Percentiles rank a stretch among this genome's conserved stretches.
Evolutionary conservation across 2,329 filamentous ascomycete species (phyloP).

Genomic region (Whalleya microplaca): DNA sequence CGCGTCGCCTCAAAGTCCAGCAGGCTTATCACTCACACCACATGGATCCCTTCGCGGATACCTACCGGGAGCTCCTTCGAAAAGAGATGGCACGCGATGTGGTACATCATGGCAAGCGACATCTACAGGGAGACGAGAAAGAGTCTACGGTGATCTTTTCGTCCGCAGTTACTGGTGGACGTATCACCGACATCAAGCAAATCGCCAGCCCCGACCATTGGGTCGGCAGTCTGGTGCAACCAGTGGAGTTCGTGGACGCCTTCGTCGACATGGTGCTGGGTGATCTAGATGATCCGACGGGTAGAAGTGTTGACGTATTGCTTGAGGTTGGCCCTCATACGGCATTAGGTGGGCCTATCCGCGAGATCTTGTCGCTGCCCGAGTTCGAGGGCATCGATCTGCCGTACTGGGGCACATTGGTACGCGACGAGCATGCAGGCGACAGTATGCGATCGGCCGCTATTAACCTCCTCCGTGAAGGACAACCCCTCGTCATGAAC

Average conservation of each 20-base stretch:
- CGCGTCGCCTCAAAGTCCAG: constrained; percentile 16
- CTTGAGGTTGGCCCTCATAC: constrained; percentile 41
- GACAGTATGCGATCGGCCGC: constrained; percentile 9
- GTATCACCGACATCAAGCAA: background rate
- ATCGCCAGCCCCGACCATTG: constrained; percentile 22
- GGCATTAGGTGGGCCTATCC: constrained; percentile 39
- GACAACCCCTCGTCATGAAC: constrained; percentile 7
- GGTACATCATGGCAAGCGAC: no score
- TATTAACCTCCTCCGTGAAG: constrained; percentile 6
- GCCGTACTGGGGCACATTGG: constrained; percentile 16
- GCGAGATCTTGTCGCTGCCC: constrained; percentile 18
- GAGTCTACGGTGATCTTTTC: constrained; percentile 1
- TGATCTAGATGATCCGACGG: background rate
- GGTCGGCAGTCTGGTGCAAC: constrained; percentile 29
- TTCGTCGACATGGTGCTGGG: constrained; percentile 22
- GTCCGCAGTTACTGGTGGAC: constrained; percentile 21
- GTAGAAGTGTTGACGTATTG: constrained; percentile 22
- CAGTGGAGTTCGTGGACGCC: constrained; percentile 31
- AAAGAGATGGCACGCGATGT: background rate
- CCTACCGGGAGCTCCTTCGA: constrained; percentile 5
- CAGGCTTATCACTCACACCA: constrained; percentile 23
- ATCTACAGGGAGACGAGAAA: background rate
- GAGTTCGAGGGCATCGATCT: constrained; percentile 5
- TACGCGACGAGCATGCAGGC: constrained; percentile 20
- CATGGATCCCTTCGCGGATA: constrained; percentile 9